Evolutionary conservation across 2,329 filamentous ascomycete species (phyloP).

Genomic region (Chaetomium sp.): DNA sequence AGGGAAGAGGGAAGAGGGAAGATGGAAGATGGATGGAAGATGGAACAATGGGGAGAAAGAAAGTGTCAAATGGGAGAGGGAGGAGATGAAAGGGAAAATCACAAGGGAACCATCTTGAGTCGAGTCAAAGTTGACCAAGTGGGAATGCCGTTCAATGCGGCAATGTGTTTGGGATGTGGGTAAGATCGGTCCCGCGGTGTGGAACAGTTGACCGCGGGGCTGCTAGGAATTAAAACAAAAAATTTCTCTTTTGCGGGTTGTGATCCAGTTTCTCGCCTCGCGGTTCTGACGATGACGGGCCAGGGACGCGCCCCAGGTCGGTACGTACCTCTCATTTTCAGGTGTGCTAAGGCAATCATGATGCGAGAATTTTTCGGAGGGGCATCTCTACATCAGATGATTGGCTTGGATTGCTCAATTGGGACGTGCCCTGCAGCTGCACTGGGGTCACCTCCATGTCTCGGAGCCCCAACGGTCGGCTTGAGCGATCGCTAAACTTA

Average conservation of each 20-base stretch:
- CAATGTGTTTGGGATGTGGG: constrained; percentile 24
- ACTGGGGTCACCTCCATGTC: constrained; percentile 7
- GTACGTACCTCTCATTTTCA: neutral
- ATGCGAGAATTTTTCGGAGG: constrained; percentile 27
- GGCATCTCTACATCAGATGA: neutral
- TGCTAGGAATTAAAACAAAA: constrained; percentile 30
- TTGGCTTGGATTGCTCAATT: constrained; percentile 5
- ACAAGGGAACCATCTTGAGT: constrained; percentile 35
- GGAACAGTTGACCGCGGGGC: constrained; percentile 32
- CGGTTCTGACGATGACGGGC: constrained; percentile 25
- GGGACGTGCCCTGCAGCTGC: constrained; percentile 18
- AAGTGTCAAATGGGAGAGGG: constrained; percentile 19
- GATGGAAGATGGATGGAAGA: constrained; percentile 19
- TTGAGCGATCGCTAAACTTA: neutral
- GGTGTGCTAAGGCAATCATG: constrained; percentile 2
- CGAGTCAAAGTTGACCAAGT: constrained; percentile 17
- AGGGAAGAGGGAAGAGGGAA: constrained; percentile 17
- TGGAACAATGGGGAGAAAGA: constrained; percentile 15
- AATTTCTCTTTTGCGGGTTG: constrained; percentile 26
- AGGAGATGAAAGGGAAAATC: constrained; percentile 22
- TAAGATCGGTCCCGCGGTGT: constrained; percentile 15
- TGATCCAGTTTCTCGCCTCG: constrained; percentile 30
- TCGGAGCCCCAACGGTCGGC: neutral
- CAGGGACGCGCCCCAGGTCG: neutral
- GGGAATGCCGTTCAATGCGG: constrained; percentile 20